These are phyloP conservation scores for Cupressus sempervirens DNA, from an alignment of 75 land plant species.

Conservation along the genomic window DNA sequence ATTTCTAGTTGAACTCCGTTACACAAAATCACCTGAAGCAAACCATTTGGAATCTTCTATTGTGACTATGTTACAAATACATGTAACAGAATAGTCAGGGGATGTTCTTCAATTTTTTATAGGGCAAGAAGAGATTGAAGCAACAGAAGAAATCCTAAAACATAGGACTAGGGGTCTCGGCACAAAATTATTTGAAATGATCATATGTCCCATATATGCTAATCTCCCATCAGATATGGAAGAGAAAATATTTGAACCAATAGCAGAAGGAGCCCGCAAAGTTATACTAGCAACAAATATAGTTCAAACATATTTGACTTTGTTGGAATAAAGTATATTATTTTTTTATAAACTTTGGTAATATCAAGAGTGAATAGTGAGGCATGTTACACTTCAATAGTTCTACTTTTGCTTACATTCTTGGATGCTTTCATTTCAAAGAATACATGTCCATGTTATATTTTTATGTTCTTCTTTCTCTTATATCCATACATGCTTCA, in stretches of 20 bases:
- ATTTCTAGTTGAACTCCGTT: slow-evolving; percentile 91
- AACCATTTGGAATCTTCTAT: slow-evolving; percentile 95
- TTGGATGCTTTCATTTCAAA: no score
- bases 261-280: slow-evolving; percentile 95
- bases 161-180: slow-evolving; percentile 80
- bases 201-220: slow-evolving; percentile 97
- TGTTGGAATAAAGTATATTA: slow-evolving; percentile 92
- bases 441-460: not conserved
- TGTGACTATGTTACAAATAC: slow-evolving; percentile 87
- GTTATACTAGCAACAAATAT: slow-evolving; percentile 95
- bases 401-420: not conserved
- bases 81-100: no score
- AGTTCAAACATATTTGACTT: slow-evolving; percentile 93
- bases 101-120: no score
- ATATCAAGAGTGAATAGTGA: not conserved
- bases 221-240: no score
- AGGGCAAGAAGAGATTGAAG: no score
- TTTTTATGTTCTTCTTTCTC: not conserved
- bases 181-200: slow-evolving; percentile 80
- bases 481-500: not conserved
- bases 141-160: no score
- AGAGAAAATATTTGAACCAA: slow-evolving; percentile 97
- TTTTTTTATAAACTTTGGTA: no score
- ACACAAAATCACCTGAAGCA: slow-evolving; percentile 96
- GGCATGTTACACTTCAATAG: not conserved